These are phyloP conservation scores for Kodamaea fungicola DNA, from an alignment of 1,139 yeast genomes.

Conservation along the genomic window DNA sequence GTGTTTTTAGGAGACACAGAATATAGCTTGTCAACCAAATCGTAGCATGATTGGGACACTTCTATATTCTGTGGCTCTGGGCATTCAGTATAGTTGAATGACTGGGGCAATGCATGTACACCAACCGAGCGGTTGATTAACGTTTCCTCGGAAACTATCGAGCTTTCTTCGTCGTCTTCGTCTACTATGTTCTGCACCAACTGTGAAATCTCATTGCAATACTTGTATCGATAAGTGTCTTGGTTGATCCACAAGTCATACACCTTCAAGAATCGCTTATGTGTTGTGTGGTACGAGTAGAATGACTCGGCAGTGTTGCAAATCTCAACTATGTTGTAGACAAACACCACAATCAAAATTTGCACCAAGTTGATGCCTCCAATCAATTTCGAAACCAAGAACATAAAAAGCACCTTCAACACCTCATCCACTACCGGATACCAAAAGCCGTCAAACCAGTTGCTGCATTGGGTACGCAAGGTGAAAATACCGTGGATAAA, in stretches of 20 bases:
- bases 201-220: slow-evolving; percentile 7
- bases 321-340: slow-evolving; percentile 7
- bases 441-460: slow-evolving; percentile 12
- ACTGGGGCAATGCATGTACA: slow-evolving; percentile 9
- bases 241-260: slow-evolving; percentile 16
- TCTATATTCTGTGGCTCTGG: slow-evolving; percentile 1
- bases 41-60: slow-evolving; percentile 20
- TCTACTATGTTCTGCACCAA: slow-evolving; percentile 11
- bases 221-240: slow-evolving; percentile 9
- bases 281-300: slow-evolving; percentile 9
- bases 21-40: slow-evolving; percentile 34
- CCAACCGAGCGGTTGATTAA: slow-evolving; percentile 8
- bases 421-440: slow-evolving; percentile 14
- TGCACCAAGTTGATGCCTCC: slow-evolving; percentile 10
- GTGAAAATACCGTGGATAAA: slow-evolving; percentile 13
- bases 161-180: slow-evolving; percentile 5
- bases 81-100: slow-evolving; percentile 7
- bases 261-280: slow-evolving; percentile 12
- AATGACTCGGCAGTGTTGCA: slow-evolving; percentile 4
- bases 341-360: slow-evolving; percentile 11
- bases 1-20: slow-evolving; percentile 43
- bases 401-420: slow-evolving; percentile 10
- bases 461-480: slow-evolving; percentile 5
- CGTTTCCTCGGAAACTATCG: slow-evolving; percentile 12
- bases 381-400: slow-evolving; percentile 4